These are phyloP conservation scores for Fusarium xyrophilum DNA, from an alignment of 2,329 filamentous ascomycete species.

Conservation along the genomic window DNA sequence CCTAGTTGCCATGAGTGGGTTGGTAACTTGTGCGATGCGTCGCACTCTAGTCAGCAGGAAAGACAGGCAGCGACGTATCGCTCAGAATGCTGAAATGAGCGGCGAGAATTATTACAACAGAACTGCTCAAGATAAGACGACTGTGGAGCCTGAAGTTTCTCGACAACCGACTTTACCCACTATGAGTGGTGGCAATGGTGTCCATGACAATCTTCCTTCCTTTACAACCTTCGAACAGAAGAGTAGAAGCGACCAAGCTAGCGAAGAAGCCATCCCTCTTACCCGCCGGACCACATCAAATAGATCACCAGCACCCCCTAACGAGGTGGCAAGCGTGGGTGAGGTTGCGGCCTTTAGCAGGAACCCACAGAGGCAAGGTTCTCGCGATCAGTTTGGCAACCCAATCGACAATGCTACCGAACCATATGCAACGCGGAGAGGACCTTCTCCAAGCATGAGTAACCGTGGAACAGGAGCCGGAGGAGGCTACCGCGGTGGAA, in stretches of 20 bases:
- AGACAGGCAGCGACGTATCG: slow-evolving; percentile 89
- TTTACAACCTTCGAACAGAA: slow-evolving; percentile 74
- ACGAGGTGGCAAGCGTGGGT: slow-evolving; percentile 48
- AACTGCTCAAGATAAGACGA: slow-evolving; percentile 62
- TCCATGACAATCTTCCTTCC: slow-evolving; percentile 56
- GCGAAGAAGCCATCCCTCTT: slow-evolving; percentile 75
- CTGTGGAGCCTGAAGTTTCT: slow-evolving; percentile 48
- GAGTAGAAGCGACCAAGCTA: slow-evolving; percentile 65
- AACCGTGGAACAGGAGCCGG: slow-evolving; percentile 61
- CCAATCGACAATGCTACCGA: slow-evolving; percentile 53
- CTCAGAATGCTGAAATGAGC: slow-evolving; percentile 96
- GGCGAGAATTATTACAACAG: slow-evolving; percentile 89
- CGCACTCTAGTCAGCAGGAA: slow-evolving; percentile 90
- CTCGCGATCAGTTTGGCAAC: slow-evolving; percentile 72
- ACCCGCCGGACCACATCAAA: slow-evolving; percentile 70
- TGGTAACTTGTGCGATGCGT: slow-evolving; percentile 94
- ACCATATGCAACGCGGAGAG: slow-evolving; percentile 56
- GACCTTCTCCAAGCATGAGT: slow-evolving; percentile 56
- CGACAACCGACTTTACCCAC: slow-evolving; percentile 66
- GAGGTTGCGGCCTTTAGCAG: slow-evolving; percentile 46
- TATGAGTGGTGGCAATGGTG: slow-evolving; percentile 62
- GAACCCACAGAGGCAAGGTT: slow-evolving; percentile 50
- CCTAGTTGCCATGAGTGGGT: slow-evolving; percentile 78
- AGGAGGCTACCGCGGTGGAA: slow-evolving; percentile 54
- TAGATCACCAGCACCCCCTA: slow-evolving; percentile 57